phyloP scores from a whole-genome alignment of 1,284 basidiomycete genomes.

The Exobasidium cylindrosporum region DNA sequence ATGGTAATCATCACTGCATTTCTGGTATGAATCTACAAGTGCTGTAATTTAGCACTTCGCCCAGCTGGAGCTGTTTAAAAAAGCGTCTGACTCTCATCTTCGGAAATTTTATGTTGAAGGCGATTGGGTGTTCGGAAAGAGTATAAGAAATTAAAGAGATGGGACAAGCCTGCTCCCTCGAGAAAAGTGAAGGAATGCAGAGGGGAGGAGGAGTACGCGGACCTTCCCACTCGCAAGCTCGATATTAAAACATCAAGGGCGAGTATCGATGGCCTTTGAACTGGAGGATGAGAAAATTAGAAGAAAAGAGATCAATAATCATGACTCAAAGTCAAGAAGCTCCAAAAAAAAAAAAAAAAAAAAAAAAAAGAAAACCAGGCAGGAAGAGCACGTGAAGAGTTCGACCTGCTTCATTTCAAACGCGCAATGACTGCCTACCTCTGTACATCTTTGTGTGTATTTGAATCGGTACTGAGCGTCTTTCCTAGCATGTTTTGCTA shows the following conservation, averaged over 20 bases:
- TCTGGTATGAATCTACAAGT: neutral
- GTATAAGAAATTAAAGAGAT: neutral
- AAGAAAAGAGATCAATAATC: neutral
- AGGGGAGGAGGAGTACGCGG: constrained; percentile 51
- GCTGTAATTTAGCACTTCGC: constrained; percentile 2
- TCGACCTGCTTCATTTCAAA: too few species aligned
- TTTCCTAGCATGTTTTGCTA: too few species aligned
- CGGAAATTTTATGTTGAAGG: too few species aligned
- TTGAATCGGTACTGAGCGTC: too few species aligned
- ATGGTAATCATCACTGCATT: neutral
- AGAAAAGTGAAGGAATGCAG: constrained; percentile 7
- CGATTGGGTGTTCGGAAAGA: too few species aligned
- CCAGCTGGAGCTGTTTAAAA: constrained; percentile 3
- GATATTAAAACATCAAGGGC: constrained; percentile 25
- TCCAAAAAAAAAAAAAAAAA: too few species aligned
- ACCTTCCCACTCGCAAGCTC: constrained; percentile 53
- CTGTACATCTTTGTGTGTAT: too few species aligned
- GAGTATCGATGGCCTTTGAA: constrained; percentile 53
- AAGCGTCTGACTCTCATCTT: neutral
- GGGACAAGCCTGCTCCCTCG: constrained; percentile 4
- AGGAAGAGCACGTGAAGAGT: too few species aligned
- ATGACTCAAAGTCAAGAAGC: too few species aligned
- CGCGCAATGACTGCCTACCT: too few species aligned
- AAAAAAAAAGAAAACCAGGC: too few species aligned
- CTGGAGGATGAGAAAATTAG: constrained; percentile 23